Conservation (phyloP, 2,329 filamentous ascomycete species). For the Chaetomiaceae sp. region DNA sequence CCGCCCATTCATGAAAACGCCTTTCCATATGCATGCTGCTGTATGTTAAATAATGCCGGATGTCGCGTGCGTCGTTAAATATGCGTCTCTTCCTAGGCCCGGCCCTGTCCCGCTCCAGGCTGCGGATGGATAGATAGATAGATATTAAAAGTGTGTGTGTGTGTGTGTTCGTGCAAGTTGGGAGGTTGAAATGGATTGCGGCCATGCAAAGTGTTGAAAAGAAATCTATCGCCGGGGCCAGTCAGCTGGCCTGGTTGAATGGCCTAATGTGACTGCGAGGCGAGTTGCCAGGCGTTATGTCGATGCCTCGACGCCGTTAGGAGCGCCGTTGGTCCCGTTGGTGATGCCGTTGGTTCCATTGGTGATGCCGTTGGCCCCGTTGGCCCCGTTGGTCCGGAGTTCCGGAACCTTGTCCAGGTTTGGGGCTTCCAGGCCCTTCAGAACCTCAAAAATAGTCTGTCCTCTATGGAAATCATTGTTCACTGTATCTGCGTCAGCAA, state of each 20-base stretch:
- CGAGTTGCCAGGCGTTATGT: slow-evolving; percentile 19
- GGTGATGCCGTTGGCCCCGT: slow-evolving; percentile 17
- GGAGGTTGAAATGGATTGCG: slow-evolving; percentile 21
- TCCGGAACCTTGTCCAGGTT: slow-evolving; percentile 50
- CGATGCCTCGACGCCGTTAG: slow-evolving; percentile 21
- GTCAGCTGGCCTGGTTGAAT: slow-evolving; percentile 8
- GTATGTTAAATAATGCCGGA: slow-evolving; percentile 21
- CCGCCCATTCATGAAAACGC: slow-evolving; percentile 14
- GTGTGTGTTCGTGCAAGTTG: slow-evolving; percentile 18
- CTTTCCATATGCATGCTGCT: slow-evolving; percentile 19
- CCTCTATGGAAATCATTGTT: slow-evolving; percentile 96
- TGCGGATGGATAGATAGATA: slow-evolving; percentile 21
- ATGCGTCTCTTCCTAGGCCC: slow-evolving; percentile 12
- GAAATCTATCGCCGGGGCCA: background rate
- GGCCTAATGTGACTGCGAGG: background rate
- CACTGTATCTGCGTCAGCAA: slow-evolving; percentile 49
- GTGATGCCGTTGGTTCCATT: slow-evolving; percentile 9
- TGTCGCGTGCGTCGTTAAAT: slow-evolving; percentile 16
- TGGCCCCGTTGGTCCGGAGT: slow-evolving; percentile 20
- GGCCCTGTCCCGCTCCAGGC: slow-evolving; percentile 13
- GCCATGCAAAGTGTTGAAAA: slow-evolving; percentile 23
- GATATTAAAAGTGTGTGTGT: slow-evolving; percentile 16
- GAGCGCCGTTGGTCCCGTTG: slow-evolving; percentile 11
- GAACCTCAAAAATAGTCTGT: slow-evolving; percentile 77
- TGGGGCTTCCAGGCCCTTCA: slow-evolving; percentile 69